Conservation (phyloP, 2,329 filamentous ascomycete genomes). For the Fusarium sublunatum region DNA sequence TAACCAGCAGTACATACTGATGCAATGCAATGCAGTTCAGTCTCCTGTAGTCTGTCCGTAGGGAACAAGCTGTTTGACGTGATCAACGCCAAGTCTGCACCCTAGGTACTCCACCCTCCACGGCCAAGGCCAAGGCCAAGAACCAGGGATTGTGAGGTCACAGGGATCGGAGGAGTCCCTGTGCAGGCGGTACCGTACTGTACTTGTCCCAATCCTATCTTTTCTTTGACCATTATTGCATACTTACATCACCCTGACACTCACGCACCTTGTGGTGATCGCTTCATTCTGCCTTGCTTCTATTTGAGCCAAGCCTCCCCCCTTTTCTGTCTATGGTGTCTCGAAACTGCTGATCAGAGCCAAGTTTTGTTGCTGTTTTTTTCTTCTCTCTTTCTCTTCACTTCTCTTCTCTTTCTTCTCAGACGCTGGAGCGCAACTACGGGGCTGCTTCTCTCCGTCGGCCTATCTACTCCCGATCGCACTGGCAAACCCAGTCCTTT, state of each 20-base stretch:
- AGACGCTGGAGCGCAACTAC: neutral
- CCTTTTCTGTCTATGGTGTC: neutral
- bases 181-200: neutral
- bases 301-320: neutral
- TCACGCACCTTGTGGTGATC: neutral
- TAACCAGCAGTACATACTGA: no score
- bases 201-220: neutral
- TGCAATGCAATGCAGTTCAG: neutral
- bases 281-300: neutral
- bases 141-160: constrained; percentile 1
- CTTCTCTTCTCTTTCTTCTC: neutral
- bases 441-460: neutral
- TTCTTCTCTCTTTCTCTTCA: neutral
- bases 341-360: neutral
- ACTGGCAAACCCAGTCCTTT: neutral
- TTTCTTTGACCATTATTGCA: neutral
- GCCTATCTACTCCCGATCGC: constrained; percentile 1
- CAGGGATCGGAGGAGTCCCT: neutral
- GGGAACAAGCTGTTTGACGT: neutral
- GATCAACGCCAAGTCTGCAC: neutral
- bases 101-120: neutral
- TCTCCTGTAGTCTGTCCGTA: neutral
- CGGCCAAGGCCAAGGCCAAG: neutral
- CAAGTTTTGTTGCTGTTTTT: neutral
- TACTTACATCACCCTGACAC: neutral